Evolutionary conservation across 768 basidiomycete genomes (phyloP), one percentile per base, ranked within the genome.

Genomic region (Naganishia antarctica): DNA sequence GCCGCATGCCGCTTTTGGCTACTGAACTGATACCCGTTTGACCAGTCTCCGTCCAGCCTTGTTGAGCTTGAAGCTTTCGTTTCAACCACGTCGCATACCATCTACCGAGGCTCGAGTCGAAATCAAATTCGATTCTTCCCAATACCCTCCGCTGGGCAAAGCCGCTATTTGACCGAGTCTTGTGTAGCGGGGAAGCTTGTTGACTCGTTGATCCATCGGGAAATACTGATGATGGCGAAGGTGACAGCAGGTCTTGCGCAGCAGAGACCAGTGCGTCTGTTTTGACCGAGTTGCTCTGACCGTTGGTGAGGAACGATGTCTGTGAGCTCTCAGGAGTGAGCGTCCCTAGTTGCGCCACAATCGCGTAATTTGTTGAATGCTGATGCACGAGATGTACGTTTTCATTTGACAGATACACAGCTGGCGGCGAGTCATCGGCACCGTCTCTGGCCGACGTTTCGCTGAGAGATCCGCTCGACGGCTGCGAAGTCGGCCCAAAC

Each of bases 111-210:
- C 11, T 32, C 32, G 51, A n/a, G 78, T 93, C 91, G 48, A 93
- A 83, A 76, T 93, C 91, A 74, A 93, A 91, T 77, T 93, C 90
- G 29, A 94, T 82, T 29, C 83, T 85, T 4, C 89, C 91, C 46
- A 84, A 81, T 63, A 93, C 86, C 1, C 28, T 26, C n/a, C 16
- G 2, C 18, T 53, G 51, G 11, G 32, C 37, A 18, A 15, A n/a
- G 7, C 18, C 29, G 18, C 18, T n/a, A n/a, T 1, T 28, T 16
- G 32, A 53, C n/a, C 51, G 29, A 34, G 31, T 34, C 6, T 16
- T 18, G n/a, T n/a, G 31, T 21, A 23, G 32, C 25, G 51, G 51
- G 11, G 32, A 53, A 34, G 51, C 51, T 37, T 53, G 26, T 50
- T 50, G 51, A 18, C 51, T 53, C 37, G 32, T 18, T 18, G 51